Percentiles rank a stretch among this genome's conserved stretches.
Conservation (phyloP, 2,329 filamentous ascomycete species). For the Colletotrichum incanum region DNA sequence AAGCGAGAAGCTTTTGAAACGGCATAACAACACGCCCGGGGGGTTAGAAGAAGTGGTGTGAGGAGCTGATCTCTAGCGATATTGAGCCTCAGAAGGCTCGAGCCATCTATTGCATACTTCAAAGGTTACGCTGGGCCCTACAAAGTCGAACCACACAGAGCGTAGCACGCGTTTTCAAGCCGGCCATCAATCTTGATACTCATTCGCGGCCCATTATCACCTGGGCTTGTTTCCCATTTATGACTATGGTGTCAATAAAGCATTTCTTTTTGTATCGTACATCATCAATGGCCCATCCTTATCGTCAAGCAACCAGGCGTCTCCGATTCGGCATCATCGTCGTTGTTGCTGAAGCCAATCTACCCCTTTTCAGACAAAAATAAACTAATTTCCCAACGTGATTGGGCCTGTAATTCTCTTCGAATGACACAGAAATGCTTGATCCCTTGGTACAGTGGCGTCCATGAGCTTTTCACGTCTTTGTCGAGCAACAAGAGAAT, state of each 20-base stretch:
- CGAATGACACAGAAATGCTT: background rate
- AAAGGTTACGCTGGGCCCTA: no score
- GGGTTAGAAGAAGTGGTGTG: no score
- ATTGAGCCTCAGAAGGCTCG: no score
- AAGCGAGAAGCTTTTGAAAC: no score
- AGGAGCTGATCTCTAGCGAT: no score
- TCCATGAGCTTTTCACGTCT: background rate
- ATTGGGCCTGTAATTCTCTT: background rate
- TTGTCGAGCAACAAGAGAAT: background rate
- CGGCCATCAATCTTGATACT: no score
- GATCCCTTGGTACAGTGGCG: background rate
- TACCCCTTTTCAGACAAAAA: background rate
- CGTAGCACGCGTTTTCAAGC: no score
- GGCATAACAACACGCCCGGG: no score
- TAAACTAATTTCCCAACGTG: background rate
- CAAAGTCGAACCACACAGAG: no score
- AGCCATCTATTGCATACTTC: no score
- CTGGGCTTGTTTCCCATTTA: background rate
- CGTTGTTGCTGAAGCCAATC: background rate
- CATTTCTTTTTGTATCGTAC: background rate
- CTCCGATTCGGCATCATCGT: background rate
- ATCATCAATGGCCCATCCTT: background rate
- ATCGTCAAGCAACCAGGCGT: background rate
- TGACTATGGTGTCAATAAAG: background rate
- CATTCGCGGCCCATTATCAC: background rate